Evolutionary conservation across 2,329 filamentous ascomycete species (phyloP).

Genomic region (Chaetothyriales sp.): DNA sequence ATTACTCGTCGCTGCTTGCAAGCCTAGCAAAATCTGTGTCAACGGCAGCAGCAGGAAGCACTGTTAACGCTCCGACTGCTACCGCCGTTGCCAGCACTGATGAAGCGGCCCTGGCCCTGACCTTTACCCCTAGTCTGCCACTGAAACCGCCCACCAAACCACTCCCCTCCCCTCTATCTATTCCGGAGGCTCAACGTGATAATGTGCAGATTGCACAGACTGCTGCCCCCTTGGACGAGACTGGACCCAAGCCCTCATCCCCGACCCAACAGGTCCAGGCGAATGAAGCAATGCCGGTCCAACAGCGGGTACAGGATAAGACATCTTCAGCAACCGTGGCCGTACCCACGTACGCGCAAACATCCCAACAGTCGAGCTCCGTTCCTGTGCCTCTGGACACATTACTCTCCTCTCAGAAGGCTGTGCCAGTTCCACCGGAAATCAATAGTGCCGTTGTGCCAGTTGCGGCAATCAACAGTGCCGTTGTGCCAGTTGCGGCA

Average conservation of each 20-base stretch:
- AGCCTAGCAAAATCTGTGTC: constrained; percentile 30
- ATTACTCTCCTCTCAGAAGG: not conserved
- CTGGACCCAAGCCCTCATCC: not conserved
- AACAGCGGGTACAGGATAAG: constrained; percentile 1
- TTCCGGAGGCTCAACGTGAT: constrained; percentile 3
- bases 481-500: no score
- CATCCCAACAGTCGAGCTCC: not conserved
- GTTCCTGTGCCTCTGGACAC: not conserved
- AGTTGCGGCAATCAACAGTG: no score
- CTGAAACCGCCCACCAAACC: constrained; percentile 33
- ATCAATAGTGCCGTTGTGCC: no score
- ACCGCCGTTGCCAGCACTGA: constrained; percentile 20
- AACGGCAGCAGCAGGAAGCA: constrained; percentile 20
- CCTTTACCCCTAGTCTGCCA: constrained; percentile 28
- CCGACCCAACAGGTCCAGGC: constrained; percentile 1
- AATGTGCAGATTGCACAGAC: not conserved
- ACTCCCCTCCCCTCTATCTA: constrained; percentile 19
- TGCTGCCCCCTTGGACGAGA: not conserved
- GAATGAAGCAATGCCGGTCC: constrained; percentile 2
- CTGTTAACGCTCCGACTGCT: constrained; percentile 18
- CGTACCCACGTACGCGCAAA: not conserved
- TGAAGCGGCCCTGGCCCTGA: constrained; percentile 22
- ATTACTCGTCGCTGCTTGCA: constrained; percentile 36
- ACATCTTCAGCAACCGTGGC: not conserved
- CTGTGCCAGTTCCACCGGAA: constrained; percentile 5